Percentiles rank a stretch among this genome's conserved stretches.
phyloP scores from a whole-genome alignment of 768 basidiomycete genomes.

The Coprinellus micaceus region DNA sequence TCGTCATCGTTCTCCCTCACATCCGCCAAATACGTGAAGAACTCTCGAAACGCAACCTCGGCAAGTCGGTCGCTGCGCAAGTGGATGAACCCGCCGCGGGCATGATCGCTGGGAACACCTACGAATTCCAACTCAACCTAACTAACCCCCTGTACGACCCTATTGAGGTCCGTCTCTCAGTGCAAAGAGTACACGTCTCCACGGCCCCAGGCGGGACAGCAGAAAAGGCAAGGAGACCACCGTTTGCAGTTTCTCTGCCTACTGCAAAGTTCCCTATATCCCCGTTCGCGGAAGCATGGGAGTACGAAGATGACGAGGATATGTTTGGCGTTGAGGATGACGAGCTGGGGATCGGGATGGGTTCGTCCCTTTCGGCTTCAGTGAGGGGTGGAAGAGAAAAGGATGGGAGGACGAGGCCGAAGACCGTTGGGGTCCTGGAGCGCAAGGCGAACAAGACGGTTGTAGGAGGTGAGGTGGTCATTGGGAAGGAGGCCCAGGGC shows the following conservation, averaged over 20 bases:
- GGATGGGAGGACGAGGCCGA: constrained; percentile 46
- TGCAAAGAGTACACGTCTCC: constrained; percentile 62
- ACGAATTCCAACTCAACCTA: constrained; percentile 84
- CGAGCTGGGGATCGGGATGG: constrained; percentile 24
- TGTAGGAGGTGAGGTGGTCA: constrained; percentile 84
- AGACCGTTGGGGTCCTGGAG: constrained; percentile 80
- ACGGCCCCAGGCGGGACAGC: constrained; percentile 35
- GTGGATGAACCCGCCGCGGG: constrained; percentile 35
- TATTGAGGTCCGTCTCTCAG: constrained; percentile 85
- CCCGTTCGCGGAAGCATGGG: constrained; percentile 96
- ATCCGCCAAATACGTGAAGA: constrained; percentile 42
- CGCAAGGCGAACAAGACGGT: constrained; percentile 86
- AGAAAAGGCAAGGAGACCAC: constrained; percentile 62
- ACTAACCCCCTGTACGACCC: constrained; percentile 96
- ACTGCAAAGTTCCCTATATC: constrained; percentile 75
- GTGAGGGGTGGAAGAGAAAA: constrained; percentile 39
- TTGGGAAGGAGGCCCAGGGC: constrained; percentile 76
- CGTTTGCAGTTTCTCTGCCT: constrained; percentile 80
- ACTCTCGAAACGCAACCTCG: constrained; percentile 37
- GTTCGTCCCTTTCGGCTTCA: constrained; percentile 38
- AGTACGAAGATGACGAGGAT: constrained; percentile 95
- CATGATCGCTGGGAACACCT: constrained; percentile 75
- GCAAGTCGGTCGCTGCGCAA: constrained; percentile 36
- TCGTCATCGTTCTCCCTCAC: constrained; percentile 69
- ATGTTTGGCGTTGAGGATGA: constrained; percentile 58